Evolutionary conservation across 139 green algal species (phyloP).

Genomic region (Pycnococcus provasolii): DNA sequence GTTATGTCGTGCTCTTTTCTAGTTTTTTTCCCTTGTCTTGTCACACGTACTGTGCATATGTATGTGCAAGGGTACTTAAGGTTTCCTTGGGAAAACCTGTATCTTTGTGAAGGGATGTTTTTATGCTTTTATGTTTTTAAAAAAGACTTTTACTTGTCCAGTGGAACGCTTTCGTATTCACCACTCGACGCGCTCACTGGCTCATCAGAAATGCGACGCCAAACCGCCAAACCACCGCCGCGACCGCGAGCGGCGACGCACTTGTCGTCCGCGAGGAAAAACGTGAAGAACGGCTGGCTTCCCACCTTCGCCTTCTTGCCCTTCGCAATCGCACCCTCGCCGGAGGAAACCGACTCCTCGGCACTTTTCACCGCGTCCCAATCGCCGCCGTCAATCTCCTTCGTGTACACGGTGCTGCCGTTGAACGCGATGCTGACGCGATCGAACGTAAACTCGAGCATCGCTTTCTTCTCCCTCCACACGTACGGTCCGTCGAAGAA

Average conservation of each 20-base stretch:
- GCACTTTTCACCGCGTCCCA: conserved; percentile 4
- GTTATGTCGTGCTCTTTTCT: too few relatives aligned
- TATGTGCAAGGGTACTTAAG: too few relatives aligned
- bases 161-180: too few relatives aligned
- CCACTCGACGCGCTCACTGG: neutral
- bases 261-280: conserved; percentile 29
- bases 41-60: too few relatives aligned
- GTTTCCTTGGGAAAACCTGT: too few relatives aligned
- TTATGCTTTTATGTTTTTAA: too few relatives aligned
- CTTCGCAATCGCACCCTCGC: conserved; percentile 16
- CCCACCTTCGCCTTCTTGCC: conserved; percentile 8
- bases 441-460: conserved; percentile 36
- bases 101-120: too few relatives aligned
- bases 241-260: conserved; percentile 26
- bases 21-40: too few relatives aligned
- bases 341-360: conserved; percentile 6
- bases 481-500: conserved; percentile 33
- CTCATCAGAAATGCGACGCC: conserved; percentile 1
- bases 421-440: conserved; percentile 21
- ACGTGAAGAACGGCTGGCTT: conserved; percentile 36
- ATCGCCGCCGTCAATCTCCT: conserved; percentile 16
- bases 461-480: conserved; percentile 18
- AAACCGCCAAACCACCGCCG: conserved; percentile 31
- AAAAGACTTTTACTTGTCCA: too few relatives aligned
- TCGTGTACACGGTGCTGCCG: conserved; percentile 10